These are phyloP conservation scores for Marchantia polymorpha DNA, from an alignment of 225 moss, liverwort and hornwort genomes.

Conservation along the genomic window DNA sequence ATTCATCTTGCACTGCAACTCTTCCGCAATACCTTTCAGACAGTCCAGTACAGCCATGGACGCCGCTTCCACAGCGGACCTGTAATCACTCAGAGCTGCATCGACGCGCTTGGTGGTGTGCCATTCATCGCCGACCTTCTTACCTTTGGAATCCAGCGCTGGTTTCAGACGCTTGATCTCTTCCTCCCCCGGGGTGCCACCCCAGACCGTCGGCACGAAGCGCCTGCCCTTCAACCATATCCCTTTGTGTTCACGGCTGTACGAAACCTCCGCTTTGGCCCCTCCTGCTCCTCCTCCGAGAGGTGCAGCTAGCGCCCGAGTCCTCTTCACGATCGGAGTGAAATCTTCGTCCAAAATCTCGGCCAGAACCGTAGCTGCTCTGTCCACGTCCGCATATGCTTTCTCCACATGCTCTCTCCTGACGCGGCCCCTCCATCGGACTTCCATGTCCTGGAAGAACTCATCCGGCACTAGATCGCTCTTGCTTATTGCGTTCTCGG, in stretches of 20 bases:
- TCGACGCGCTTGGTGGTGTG: slow-evolving; percentile 71
- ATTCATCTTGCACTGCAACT: slow-evolving; percentile 66
- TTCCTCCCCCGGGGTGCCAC: slow-evolving; percentile 47
- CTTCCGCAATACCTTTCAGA: slow-evolving; percentile 57
- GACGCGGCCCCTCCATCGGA: slow-evolving; percentile 70
- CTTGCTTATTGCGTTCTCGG: slow-evolving; percentile 57
- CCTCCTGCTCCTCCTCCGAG: slow-evolving; percentile 53
- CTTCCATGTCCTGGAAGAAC: slow-evolving; percentile 82
- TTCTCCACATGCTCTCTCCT: slow-evolving; percentile 74
- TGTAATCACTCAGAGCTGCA: slow-evolving; percentile 60
- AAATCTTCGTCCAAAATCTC: slow-evolving; percentile 57
- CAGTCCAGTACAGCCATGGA: slow-evolving; percentile 53
- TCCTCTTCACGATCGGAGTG: slow-evolving; percentile 49
- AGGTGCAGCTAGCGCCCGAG: slow-evolving; percentile 36
- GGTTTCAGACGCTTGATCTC: slow-evolving; percentile 58
- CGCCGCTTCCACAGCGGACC: slow-evolving; percentile 59
- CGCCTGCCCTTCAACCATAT: slow-evolving; percentile 86
- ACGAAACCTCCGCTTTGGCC: slow-evolving; percentile 54
- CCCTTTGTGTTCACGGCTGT: slow-evolving; percentile 62
- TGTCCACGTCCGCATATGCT: slow-evolving; percentile 70
- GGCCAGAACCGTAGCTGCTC: slow-evolving; percentile 58
- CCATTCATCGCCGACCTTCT: slow-evolving; percentile 87
- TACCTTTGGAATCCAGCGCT: slow-evolving; percentile 72
- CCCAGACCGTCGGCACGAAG: slow-evolving; percentile 44
- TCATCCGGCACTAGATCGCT: slow-evolving; percentile 65